Conservation (phyloP, 75 land plant species). For the Chamaecyparis obtusa region DNA sequence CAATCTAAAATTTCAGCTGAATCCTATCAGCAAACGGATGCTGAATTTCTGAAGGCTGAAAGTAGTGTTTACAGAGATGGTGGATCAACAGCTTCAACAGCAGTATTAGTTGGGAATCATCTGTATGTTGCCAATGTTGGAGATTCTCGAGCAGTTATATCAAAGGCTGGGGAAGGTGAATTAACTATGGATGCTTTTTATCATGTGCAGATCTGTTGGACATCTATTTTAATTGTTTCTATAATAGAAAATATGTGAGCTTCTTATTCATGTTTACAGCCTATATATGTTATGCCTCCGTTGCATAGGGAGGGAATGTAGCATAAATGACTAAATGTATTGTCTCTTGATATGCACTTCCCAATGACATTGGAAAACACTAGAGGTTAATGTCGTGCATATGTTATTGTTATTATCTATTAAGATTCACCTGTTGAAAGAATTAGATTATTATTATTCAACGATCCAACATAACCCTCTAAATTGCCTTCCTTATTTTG, state of each 20-base stretch:
- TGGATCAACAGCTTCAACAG: constrained; percentile 95
- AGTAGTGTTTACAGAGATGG: constrained; percentile 70
- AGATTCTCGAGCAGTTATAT: constrained; percentile 83
- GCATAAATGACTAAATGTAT: neutral
- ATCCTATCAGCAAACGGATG: constrained; percentile 77
- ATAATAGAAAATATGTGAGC: neutral
- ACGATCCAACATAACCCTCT: neutral
- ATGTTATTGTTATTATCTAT: neutral
- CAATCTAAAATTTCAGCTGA: constrained; percentile 55
- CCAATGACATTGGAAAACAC: neutral
- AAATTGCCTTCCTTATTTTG: neutral
- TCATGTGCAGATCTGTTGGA: neutral
- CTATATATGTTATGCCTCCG: neutral
- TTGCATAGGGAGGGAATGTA: neutral
- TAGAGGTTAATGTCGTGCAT: neutral
- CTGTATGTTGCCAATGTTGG: constrained; percentile 94
- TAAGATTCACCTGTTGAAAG: neutral
- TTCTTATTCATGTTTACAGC: neutral
- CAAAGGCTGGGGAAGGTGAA: constrained; percentile 82
- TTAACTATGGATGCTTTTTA: neutral
- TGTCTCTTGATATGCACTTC: neutral
- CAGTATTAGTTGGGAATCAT: constrained; percentile 79
- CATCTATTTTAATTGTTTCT: neutral
- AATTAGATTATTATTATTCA: neutral
- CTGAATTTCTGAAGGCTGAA: constrained; percentile 67